Conservation (phyloP, 805 yeast genomes). For the Saturnispora sanitii region DNA sequence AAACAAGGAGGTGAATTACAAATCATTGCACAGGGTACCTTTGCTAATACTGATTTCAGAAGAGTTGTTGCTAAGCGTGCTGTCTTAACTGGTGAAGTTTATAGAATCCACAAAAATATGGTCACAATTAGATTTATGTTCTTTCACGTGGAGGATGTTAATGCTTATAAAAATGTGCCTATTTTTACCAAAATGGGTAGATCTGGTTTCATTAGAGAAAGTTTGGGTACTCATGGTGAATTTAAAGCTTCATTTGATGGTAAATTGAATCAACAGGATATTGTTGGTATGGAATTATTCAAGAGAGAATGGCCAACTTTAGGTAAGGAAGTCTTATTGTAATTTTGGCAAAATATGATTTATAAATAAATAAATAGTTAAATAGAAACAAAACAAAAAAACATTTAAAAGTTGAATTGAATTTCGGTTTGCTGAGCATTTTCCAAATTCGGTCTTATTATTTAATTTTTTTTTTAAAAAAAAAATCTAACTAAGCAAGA, state of each 20-base stretch:
- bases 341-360: neutral
- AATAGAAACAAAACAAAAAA: neutral
- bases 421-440: no score
- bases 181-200: conserved; percentile 88
- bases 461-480: neutral
- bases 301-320: conserved; percentile 85
- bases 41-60: conserved; percentile 74
- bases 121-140: conserved; percentile 96
- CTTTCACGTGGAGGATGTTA: conserved; percentile 82
- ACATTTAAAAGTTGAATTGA: no score
- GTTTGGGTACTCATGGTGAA: conserved; percentile 97
- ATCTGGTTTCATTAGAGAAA: conserved; percentile 87
- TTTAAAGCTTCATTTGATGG: conserved; percentile 94
- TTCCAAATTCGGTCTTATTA: no score
- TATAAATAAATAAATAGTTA: neutral
- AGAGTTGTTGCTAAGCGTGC: conserved; percentile 83
- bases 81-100: conserved; percentile 86
- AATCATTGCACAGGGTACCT: conserved; percentile 83
- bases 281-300: conserved; percentile 86
- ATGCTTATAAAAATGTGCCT: conserved; percentile 84
- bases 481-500: neutral
- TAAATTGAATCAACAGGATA: conserved; percentile 82
- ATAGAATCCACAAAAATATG: conserved; percentile 86
- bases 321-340: conserved; percentile 7
- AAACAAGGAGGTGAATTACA: conserved; percentile 32